Conservation (phyloP, 176 grass and related monocot genomes). For the Otatea glauca region DNA sequence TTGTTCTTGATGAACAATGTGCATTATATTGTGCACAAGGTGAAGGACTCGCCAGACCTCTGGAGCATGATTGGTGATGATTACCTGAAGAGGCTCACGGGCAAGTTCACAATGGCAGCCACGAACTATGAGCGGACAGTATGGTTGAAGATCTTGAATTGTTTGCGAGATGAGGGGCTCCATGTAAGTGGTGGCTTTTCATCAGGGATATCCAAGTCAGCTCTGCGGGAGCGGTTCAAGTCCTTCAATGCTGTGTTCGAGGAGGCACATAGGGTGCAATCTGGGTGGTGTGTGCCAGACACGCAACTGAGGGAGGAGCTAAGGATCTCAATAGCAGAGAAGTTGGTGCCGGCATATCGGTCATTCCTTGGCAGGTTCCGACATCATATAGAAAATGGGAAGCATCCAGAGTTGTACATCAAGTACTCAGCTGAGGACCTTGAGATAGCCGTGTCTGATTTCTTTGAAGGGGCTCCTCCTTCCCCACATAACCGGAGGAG, state of each 20-base stretch:
- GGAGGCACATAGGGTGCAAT: conserved; percentile 76
- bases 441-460: conserved; percentile 65
- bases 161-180: conserved; percentile 87
- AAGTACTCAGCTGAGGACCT: conserved; percentile 92
- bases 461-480: conserved; percentile 72
- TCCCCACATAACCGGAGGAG: conserved; percentile 59
- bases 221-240: conserved; percentile 79
- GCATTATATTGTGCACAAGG: conserved; percentile 92
- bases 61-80: conserved; percentile 76
- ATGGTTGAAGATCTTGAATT: conserved; percentile 74
- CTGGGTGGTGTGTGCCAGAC: conserved; percentile 77
- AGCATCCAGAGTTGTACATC: conserved; percentile 87
- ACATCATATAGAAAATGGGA: conserved; percentile 88
- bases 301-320: conserved; percentile 82
- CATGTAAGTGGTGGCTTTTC: conserved; percentile 86
- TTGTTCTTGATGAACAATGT: conserved; percentile 95
- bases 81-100: conserved; percentile 75
- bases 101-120: conserved; percentile 67
- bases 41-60: conserved; percentile 78
- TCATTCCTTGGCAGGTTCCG: conserved; percentile 90
- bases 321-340: conserved; percentile 89
- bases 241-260: conserved; percentile 86
- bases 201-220: conserved; percentile 76
- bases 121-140: conserved; percentile 69
- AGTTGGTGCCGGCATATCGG: conserved; percentile 82